Evolutionary conservation across 768 basidiomycete species (phyloP).

Genomic region (Pleurotus djamor): DNA sequence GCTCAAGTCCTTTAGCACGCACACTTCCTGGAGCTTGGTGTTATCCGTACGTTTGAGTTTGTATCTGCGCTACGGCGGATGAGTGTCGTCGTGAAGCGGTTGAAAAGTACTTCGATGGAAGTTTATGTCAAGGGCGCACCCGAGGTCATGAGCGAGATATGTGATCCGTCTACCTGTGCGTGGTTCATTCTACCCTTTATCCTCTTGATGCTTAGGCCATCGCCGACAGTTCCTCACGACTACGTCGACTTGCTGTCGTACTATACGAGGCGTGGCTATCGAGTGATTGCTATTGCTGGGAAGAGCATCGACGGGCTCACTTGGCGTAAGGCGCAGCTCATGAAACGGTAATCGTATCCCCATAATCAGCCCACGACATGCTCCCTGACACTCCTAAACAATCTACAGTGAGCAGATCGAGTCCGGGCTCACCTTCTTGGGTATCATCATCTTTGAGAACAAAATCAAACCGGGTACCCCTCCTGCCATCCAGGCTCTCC

Average conservation of each 20-base stretch:
- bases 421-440: constrained; percentile 84
- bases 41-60: constrained; percentile 95
- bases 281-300: constrained; percentile 97
- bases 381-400: not conserved
- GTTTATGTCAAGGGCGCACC: constrained; percentile 99
- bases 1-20: constrained; percentile 61
- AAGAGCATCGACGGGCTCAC: constrained; percentile 92
- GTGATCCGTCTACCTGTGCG: constrained; percentile 89
- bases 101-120: constrained; percentile 95
- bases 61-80: constrained; percentile 90
- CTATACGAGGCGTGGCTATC: constrained; percentile 95
- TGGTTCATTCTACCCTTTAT: constrained; percentile 9
- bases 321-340: constrained; percentile 95
- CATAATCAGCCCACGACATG: not conserved
- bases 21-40: constrained; percentile 95
- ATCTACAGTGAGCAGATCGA: constrained; percentile 86
- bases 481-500: constrained; percentile 85
- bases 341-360: constrained; percentile 71
- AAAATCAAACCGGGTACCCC: constrained; percentile 91
- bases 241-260: constrained; percentile 96
- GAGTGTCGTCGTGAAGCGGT: constrained; percentile 96
- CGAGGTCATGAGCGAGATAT: constrained; percentile 96
- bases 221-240: constrained; percentile 79
- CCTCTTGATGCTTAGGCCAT: constrained; percentile 9
- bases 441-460: constrained; percentile 97